phyloP scores from a whole-genome alignment of 2,329 filamentous ascomycete genomes.

The Trichothecium sympodiale region DNA sequence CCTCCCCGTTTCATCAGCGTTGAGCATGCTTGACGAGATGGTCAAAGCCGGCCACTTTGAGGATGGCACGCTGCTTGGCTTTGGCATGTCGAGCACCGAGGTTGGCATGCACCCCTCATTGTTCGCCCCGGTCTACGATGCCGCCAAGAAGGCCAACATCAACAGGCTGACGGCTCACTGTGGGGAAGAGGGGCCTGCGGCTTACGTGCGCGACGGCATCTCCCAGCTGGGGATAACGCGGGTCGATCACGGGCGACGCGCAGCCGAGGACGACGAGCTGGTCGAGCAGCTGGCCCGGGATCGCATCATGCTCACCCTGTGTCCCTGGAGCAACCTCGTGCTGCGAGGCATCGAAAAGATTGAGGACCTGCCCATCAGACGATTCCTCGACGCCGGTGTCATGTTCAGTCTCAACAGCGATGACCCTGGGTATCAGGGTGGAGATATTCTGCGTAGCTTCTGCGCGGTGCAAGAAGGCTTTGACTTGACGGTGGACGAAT shows the following conservation, averaged over 20 bases:
- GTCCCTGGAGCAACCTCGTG: constrained; percentile 32
- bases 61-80: constrained; percentile 27
- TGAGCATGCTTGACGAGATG: constrained; percentile 8
- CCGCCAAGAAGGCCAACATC: constrained; percentile 26
- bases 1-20: constrained; percentile 13
- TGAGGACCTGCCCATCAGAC: constrained; percentile 29
- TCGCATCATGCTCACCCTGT: constrained; percentile 53
- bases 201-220: constrained; percentile 48
- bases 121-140: constrained; percentile 27
- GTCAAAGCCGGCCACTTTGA: constrained; percentile 14
- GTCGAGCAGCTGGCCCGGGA: constrained; percentile 43
- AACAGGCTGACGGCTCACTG: constrained; percentile 35
- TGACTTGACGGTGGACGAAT: constrained; percentile 45
- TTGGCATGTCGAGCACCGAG: constrained; percentile 36
- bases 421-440: constrained; percentile 62
- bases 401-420: constrained; percentile 62
- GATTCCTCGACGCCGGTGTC: constrained; percentile 50
- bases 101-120: constrained; percentile 30
- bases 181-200: constrained; percentile 34
- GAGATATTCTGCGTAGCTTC: constrained; percentile 56
- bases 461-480: constrained; percentile 62
- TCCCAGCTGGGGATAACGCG: constrained; percentile 48
- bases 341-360: constrained; percentile 27
- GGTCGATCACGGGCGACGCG: constrained; percentile 63
- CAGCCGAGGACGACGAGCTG: constrained; percentile 46